phyloP scores from a whole-genome alignment of 179 eudicot species.

The Heliamphora pulchella region DNA sequence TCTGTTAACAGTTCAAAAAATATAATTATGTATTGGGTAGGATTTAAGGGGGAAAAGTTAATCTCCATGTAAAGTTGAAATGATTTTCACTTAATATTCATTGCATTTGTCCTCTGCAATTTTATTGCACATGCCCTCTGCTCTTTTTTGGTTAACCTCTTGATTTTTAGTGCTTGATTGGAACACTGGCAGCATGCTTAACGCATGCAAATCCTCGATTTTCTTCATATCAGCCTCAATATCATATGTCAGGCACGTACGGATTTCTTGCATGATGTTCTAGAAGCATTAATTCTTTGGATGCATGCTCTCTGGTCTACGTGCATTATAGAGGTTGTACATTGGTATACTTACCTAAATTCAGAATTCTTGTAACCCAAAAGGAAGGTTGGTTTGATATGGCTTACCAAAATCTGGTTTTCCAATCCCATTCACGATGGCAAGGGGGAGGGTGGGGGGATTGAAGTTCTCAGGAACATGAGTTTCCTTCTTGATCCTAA shows the following conservation, averaged over 20 bases:
- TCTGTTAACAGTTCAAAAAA: constrained; percentile 11
- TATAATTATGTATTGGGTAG: background rate
- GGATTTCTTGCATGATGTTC: background rate
- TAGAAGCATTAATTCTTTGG: background rate
- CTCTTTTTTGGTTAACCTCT: background rate
- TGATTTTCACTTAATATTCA: background rate
- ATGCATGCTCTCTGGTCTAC: background rate
- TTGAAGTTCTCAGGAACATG: background rate
- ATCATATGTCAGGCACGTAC: background rate
- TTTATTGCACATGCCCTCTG: background rate
- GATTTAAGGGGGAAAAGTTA: background rate
- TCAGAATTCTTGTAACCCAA: background rate
- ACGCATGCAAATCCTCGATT: background rate
- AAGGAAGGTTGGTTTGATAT: background rate
- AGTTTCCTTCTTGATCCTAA: background rate
- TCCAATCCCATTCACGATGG: background rate
- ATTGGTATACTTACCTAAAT: background rate
- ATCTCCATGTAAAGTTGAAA: background rate
- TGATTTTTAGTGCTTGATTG: background rate
- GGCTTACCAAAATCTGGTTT: background rate
- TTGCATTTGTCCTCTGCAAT: background rate
- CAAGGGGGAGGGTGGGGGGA: background rate
- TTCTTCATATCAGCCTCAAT: background rate
- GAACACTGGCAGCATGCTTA: background rate
- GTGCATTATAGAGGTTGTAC: background rate